Evolutionary conservation across 129 eudicot species (phyloP).

Genomic region (Kitagawia praeruptora): DNA sequence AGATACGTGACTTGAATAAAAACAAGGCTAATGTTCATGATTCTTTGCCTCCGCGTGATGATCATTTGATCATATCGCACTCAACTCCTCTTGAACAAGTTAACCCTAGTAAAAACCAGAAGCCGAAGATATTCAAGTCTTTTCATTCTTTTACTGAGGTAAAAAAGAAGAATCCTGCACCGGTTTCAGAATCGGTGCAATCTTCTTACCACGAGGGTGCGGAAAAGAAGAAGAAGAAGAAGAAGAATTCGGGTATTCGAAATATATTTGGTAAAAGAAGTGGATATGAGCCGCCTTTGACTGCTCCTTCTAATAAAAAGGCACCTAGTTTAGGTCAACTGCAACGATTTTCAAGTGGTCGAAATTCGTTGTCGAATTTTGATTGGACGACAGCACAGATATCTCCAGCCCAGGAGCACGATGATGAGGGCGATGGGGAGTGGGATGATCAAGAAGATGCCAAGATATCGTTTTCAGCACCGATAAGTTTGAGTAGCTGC

Average conservation of each 20-base stretch:
- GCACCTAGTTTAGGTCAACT: constrained; percentile 50
- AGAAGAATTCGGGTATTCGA: constrained; percentile 2
- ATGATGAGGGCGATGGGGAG: constrained; percentile 14
- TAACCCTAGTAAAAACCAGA: not conserved
- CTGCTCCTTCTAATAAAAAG: not conserved
- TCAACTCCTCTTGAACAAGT: not conserved
- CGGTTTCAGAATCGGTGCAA: constrained; percentile 2
- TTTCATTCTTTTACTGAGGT: not conserved
- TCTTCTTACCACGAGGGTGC: constrained; percentile 4
- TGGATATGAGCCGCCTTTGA: not conserved
- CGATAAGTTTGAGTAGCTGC: constrained; percentile 31
- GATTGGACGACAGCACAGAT: constrained; percentile 56
- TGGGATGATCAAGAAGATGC: constrained; percentile 26
- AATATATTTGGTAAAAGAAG: constrained; percentile 12
- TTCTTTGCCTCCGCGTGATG: constrained; percentile 7
- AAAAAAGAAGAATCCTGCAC: not conserved
- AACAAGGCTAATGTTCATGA: not conserved
- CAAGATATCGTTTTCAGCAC: constrained; percentile 53
- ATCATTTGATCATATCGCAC: not conserved
- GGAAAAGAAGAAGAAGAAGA: constrained; percentile 21
- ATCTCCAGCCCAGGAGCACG: constrained; percentile 29
- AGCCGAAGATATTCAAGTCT: constrained; percentile 9
- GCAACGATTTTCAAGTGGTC: constrained; percentile 55
- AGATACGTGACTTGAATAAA: constrained; percentile 8
- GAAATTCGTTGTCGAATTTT: constrained; percentile 40